phyloP scores from a whole-genome alignment of 225 moss, liverwort and hornwort species.

The Climacium dendroides region DNA sequence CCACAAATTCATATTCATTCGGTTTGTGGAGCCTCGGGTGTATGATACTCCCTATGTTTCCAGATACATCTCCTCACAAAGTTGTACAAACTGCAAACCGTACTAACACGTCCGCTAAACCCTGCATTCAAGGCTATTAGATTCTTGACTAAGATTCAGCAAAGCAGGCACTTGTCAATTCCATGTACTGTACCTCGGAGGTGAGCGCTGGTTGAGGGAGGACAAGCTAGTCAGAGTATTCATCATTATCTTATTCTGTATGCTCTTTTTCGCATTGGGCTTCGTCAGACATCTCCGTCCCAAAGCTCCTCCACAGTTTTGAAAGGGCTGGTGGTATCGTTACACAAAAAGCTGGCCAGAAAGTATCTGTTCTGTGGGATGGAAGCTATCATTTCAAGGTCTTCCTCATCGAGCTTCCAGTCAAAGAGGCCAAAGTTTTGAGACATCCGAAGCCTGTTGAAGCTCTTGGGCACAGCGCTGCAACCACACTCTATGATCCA shows the following conservation, averaged over 20 bases:
- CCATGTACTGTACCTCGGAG: neutral
- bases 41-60: neutral
- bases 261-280: neutral
- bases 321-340: conserved; percentile 36
- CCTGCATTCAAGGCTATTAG: neutral
- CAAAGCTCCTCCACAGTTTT: conserved; percentile 52
- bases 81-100: neutral
- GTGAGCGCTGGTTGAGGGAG: neutral
- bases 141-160: neutral
- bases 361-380: conserved; percentile 35
- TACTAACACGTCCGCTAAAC: neutral
- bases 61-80: neutral
- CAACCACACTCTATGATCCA: conserved; percentile 48
- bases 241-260: neutral
- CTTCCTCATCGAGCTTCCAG: conserved; percentile 45
- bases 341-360: conserved; percentile 15
- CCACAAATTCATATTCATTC: neutral
- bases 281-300: conserved; percentile 57
- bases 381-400: conserved; percentile 27
- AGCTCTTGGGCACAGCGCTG: conserved; percentile 57
- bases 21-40: neutral
- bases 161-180: neutral
- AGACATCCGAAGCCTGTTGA: conserved; percentile 33
- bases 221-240: neutral
- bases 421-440: conserved; percentile 52